Conservation (phyloP, 1,284 basidiomycete species). For the Fomitopsis pinicola region DNA sequence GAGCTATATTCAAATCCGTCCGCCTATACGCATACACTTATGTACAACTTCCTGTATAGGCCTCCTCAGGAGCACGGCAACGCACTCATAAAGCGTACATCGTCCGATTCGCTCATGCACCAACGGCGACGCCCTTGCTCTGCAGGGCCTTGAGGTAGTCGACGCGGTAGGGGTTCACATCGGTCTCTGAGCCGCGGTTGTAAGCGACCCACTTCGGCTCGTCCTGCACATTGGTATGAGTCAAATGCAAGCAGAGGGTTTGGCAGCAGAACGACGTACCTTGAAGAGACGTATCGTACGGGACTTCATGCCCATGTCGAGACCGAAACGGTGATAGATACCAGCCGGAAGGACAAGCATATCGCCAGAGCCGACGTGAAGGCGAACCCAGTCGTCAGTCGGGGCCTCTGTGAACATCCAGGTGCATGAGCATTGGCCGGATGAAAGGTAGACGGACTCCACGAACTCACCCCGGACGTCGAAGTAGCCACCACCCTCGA, state of each 20-base stretch:
- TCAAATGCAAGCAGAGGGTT: not conserved
- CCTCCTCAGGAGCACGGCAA: not conserved
- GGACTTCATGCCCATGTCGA: slow-evolving; percentile 66
- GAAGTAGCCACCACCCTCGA: slow-evolving; percentile 81
- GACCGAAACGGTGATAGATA: slow-evolving; percentile 85
- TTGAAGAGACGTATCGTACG: slow-evolving; percentile 78
- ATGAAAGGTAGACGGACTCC: not conserved
- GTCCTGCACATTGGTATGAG: slow-evolving; percentile 44
- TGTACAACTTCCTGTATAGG: not conserved
- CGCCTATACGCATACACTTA: not conserved
- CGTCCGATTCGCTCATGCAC: slow-evolving; percentile 4
- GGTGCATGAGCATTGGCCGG: not conserved
- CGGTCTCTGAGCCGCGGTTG: slow-evolving; percentile 59
- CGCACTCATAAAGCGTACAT: not conserved
- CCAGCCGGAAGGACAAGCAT: slow-evolving; percentile 72
- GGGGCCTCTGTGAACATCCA: slow-evolving; percentile 35
- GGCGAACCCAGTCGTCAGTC: slow-evolving; percentile 70
- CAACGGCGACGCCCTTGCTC: slow-evolving; percentile 14
- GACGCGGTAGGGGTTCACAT: slow-evolving; percentile 57
- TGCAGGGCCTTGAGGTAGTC: slow-evolving; percentile 48
- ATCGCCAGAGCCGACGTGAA: slow-evolving; percentile 66
- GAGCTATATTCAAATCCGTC: too few species aligned
- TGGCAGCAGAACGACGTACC: slow-evolving; percentile 30
- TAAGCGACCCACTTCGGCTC: slow-evolving; percentile 85
- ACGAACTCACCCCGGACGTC: slow-evolving; percentile 63